Base-by-base conservation (phyloP, 2,329 filamentous ascomycete species). In the Amauroascus verrucosus region DNA sequence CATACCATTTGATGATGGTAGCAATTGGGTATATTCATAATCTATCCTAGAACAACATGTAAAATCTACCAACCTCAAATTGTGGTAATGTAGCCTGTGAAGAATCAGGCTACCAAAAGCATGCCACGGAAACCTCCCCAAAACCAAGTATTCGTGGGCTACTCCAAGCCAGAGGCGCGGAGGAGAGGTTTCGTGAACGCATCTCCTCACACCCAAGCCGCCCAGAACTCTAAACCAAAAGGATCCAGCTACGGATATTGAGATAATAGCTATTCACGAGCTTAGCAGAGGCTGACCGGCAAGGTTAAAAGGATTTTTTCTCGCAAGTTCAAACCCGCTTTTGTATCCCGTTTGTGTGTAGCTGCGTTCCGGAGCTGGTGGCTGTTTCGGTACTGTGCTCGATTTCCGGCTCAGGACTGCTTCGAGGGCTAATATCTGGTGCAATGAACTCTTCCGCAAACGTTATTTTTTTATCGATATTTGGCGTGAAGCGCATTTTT, bases 381-480 rank as follows among this genome's bases (percentile, higher is more conserved):
- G 32, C 22, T 28, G 16, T 16, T 41, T 59, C 14, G 48, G 24
- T 35, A 16, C 65, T 66, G 24, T 72, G 66, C 49, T 78, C 74
- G 18, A 75, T 73, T 59, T 85, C 80, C 1, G 81, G 77, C 63
- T 86, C 82, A 2, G 80, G 81, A 60, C 75, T 81, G 38, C 70
- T 73, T 61, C 72, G 71, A 13, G 76, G 72, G 61, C 76, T 81
- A 8, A 85, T 72, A 58, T 85, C 78, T 1, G 79, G 79, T 1
- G 77, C 70, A 57, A 90, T 86, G 62, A 89, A 90, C 67, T 97
- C 89, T 65, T 95, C 86, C 56, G 86, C 83, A 62, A 84, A 78
- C 53, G 79, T 76, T 38, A 73, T 73, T 28, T 74, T 69, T 11
- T 73, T 68, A 26, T 77, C 75, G 16, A 86, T 83, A 60, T 81